These are phyloP conservation scores for Dorcoceras hygrometricum DNA, from an alignment of 257 asterid species.

Conservation along the genomic window DNA sequence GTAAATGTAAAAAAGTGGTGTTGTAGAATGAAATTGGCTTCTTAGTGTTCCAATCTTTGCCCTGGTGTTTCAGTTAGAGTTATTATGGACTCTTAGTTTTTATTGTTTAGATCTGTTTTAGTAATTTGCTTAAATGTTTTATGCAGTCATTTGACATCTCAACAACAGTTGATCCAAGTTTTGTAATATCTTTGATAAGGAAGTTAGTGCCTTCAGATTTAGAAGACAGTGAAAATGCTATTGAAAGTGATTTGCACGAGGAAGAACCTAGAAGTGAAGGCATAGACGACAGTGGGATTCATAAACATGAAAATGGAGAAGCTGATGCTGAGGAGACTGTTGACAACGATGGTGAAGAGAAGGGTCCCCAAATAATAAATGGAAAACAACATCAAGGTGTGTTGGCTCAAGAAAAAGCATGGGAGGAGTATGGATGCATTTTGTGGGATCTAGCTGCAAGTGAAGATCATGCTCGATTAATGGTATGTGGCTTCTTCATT, in stretches of 20 bases:
- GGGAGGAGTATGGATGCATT: constrained; percentile 95
- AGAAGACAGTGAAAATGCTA: constrained; percentile 31
- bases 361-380: constrained; percentile 27
- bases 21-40: constrained; percentile 20
- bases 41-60: not conserved
- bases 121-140: constrained; percentile 9
- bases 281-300: constrained; percentile 19
- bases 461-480: constrained; percentile 79
- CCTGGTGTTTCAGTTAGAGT: not conserved
- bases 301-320: constrained; percentile 44
- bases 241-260: constrained; percentile 27
- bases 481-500: constrained; percentile 49
- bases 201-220: constrained; percentile 59
- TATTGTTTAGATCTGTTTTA: constrained; percentile 2
- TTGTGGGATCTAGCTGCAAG: constrained; percentile 96
- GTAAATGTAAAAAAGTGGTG: not conserved
- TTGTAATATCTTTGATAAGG: constrained; percentile 87
- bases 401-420: constrained; percentile 44
- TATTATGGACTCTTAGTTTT: not conserved
- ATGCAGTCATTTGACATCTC: constrained; percentile 75
- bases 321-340: constrained; percentile 39
- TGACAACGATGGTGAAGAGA: constrained; percentile 33
- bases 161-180: constrained; percentile 87
- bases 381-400: constrained; percentile 29
- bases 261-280: constrained; percentile 36